Percentiles rank a stretch among this genome's conserved stretches.
These are phyloP conservation scores for Inga leiocalycina DNA, from an alignment of 306 rosid genomes.

Conservation along the genomic window DNA sequence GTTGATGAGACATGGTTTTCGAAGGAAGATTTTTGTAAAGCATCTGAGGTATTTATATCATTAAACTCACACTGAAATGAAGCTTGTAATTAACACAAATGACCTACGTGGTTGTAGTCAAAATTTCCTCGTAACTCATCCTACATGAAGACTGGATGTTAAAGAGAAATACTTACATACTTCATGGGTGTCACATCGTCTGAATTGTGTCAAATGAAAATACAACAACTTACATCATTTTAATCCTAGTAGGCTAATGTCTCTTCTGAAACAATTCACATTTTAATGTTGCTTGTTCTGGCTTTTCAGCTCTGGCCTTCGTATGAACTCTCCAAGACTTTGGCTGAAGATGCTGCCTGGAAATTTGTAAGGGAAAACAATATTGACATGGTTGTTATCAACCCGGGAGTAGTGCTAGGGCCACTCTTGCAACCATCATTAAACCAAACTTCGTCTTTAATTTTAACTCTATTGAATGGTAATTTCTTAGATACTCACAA, in stretches of 20 bases:
- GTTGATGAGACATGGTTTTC: conserved; percentile 6
- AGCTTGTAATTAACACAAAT: background rate
- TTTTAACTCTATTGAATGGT: background rate
- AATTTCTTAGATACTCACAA: background rate
- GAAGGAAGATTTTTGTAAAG: background rate
- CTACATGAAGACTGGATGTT: background rate
- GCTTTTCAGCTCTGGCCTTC: background rate
- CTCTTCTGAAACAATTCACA: too few relatives aligned
- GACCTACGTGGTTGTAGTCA: background rate
- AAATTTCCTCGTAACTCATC: background rate
- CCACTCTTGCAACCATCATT: background rate
- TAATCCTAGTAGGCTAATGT: too few relatives aligned
- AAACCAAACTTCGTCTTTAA: background rate
- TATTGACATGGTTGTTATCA: background rate
- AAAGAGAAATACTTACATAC: too few relatives aligned
- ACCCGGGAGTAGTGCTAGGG: background rate
- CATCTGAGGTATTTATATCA: background rate
- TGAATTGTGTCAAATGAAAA: too few relatives aligned
- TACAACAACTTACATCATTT: too few relatives aligned
- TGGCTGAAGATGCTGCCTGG: conserved; percentile 3
- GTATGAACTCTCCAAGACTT: background rate
- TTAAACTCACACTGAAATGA: background rate
- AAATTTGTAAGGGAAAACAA: background rate
- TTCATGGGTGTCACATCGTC: too few relatives aligned
- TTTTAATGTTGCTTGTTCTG: background rate